Evolutionary conservation across 495 filamentous ascomycete genomes (phyloP).

Genomic region (Symbiotaphrina buchneri): DNA sequence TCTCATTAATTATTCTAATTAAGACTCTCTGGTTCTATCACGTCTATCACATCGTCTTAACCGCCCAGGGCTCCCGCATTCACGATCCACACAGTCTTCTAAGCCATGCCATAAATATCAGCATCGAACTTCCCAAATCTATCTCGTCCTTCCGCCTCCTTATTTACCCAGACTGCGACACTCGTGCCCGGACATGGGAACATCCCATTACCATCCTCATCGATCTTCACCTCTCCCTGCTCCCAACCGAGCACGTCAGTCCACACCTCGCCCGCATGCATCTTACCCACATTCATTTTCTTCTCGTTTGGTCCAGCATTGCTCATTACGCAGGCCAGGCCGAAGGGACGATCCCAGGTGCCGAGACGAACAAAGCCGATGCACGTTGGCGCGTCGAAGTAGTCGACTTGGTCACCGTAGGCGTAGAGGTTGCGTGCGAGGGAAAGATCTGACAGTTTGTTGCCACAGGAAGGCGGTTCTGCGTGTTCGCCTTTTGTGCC

Average conservation of each 20-base stretch:
- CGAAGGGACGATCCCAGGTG: constrained; percentile 22
- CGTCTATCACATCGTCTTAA: too few species aligned
- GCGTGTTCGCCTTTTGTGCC: constrained; percentile 32
- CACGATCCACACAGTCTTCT: too few species aligned
- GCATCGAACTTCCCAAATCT: too few species aligned
- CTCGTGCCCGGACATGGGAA: constrained; percentile 29
- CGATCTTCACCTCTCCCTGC: constrained; percentile 22
- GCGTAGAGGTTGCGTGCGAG: constrained; percentile 45
- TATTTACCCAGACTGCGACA: constrained; percentile 38
- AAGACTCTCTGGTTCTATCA: too few species aligned
- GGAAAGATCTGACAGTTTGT: constrained; percentile 33
- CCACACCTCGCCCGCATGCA: constrained; percentile 33
- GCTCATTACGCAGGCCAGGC: constrained; percentile 36
- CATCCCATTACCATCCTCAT: constrained; percentile 26
- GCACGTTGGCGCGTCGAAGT: constrained; percentile 41
- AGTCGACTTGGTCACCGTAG: constrained; percentile 44
- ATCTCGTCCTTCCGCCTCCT: constrained; percentile 26
- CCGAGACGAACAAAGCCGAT: constrained; percentile 49
- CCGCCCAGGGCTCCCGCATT: too few species aligned
- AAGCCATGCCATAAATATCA: too few species aligned
- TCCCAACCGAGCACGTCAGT: constrained; percentile 34
- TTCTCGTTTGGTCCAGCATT: constrained; percentile 23
- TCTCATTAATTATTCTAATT: too few species aligned
- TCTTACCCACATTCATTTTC: constrained; percentile 36
- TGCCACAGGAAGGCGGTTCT: constrained; percentile 33